Base-by-base conservation (phyloP, 768 basidiomycete genomes). In the Sporobolomyces phaffii region DNA sequence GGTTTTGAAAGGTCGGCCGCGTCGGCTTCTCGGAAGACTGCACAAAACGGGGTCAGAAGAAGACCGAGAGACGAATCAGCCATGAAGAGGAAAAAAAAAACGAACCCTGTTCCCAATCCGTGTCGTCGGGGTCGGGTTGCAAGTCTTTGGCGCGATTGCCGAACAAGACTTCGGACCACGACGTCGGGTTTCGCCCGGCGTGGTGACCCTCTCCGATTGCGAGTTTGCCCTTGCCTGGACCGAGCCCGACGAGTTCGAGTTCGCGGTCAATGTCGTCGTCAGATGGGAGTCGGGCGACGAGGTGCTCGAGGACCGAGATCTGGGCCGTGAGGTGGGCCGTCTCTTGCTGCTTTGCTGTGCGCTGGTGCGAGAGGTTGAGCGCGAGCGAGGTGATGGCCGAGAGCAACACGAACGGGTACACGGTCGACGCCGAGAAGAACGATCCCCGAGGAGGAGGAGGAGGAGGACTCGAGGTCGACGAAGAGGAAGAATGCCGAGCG, bases 231-330 rank as follows among this genome's bases (percentile, higher is more conserved):
- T 58, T 62, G 5, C 65, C 73, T 18, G 50, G 31, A 1, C 69
- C 72, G 28, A 79, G 53, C 14, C 78, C 78, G 17, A 79, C 78
- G 69, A 78, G 73, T 68, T 77, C 77, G 52, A 79, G 56, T 49
- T 76, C 75, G 36, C 77, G 67, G 59, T 77, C 73, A 14, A 78
- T 58, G 34, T 75, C 74, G 0, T n/a, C 22, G 14, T 17, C 49
- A 3, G 45, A 52, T 9, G 43, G 58, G 24, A 71, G 52, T 26
- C 70, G 65, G 3, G 49, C 57, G 10, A 78, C 59, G 31, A 79
- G 38, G 3, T 69, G 64, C 52, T 76, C 73, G 38, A 79, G 69
- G 3, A 78, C 77, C 18, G 64, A 66, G 24, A 77, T 68, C 54
- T 78, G 76, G 11, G 78, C 78, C 5, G 29, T n/a, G 36, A 53